Evolutionary conservation across 345 rosid genomes (phyloP).

Genomic region (Bruguiera parviflora): DNA sequence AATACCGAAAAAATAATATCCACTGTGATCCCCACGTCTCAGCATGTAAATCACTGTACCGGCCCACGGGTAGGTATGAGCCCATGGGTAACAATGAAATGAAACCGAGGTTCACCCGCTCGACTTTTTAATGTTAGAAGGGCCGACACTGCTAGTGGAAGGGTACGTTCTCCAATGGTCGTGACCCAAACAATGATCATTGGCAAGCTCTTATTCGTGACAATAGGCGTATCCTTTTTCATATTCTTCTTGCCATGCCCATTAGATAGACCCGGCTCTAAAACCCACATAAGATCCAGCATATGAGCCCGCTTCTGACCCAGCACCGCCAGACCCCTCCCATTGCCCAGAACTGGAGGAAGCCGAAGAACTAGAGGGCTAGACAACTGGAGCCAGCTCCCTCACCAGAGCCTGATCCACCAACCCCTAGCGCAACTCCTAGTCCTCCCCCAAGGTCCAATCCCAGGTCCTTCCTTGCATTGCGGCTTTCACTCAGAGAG

Average conservation of each 20-base stretch:
- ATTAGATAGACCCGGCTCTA: slow-evolving; percentile 20
- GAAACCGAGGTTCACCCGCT: too few species aligned
- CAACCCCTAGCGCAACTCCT: slow-evolving; percentile 33
- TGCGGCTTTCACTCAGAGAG: slow-evolving; percentile 23
- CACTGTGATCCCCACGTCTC: too few species aligned
- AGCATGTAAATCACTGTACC: too few species aligned
- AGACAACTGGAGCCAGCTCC: slow-evolving; percentile 40
- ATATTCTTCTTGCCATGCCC: slow-evolving; percentile 13
- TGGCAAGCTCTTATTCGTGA: too few species aligned
- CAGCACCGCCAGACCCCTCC: slow-evolving; percentile 44
- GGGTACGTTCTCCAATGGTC: too few species aligned
- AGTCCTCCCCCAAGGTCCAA: slow-evolving; percentile 27
- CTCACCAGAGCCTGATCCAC: slow-evolving; percentile 37
- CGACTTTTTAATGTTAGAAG: too few species aligned
- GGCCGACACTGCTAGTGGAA: too few species aligned
- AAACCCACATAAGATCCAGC: slow-evolving; percentile 64
- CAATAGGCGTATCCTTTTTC: too few species aligned
- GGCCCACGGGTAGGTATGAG: too few species aligned
- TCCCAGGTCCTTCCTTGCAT: slow-evolving; percentile 30
- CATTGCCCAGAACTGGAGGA: slow-evolving; percentile 37
- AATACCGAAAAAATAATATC: too few species aligned
- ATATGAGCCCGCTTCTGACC: slow-evolving; percentile 63
- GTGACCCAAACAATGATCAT: too few species aligned
- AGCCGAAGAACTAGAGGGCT: slow-evolving; percentile 26
- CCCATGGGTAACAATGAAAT: too few species aligned